Evolutionary conservation across 1,284 basidiomycete genomes (phyloP).

Genomic region (Naganishia albida): DNA sequence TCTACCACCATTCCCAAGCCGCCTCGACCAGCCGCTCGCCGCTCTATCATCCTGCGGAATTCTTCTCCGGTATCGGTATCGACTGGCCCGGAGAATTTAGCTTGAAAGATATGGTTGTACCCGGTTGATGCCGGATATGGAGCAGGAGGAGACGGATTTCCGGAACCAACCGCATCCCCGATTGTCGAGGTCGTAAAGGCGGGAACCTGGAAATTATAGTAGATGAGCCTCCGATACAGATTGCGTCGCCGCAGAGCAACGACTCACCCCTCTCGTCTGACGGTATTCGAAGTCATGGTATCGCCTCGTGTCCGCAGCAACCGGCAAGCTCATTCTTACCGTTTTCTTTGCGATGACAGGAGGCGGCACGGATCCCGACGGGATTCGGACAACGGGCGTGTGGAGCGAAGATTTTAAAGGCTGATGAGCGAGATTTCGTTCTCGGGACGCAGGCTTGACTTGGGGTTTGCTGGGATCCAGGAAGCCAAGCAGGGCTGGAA

Average conservation of each 20-base stretch:
- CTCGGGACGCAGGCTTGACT: neutral
- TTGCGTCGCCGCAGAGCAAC: neutral
- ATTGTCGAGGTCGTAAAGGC: neutral
- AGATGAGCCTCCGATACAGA: neutral
- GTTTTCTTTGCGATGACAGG: slow-evolving; percentile 3
- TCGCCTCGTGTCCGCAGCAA: neutral
- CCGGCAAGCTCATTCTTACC: slow-evolving; percentile 15
- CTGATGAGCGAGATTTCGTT: too few species aligned
- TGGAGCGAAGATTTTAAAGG: slow-evolving; percentile 1
- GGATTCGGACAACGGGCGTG: neutral
- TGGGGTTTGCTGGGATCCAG: neutral
- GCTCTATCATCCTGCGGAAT: neutral
- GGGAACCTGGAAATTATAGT: neutral
- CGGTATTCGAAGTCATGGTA: slow-evolving; percentile 14
- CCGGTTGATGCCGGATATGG: neutral
- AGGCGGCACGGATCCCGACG: neutral
- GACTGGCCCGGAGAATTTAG: slow-evolving; percentile 8
- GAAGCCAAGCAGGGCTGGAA: neutral
- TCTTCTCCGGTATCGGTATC: neutral
- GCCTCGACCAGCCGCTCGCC: neutral
- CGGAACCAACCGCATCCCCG: neutral
- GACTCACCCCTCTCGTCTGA: slow-evolving; percentile 15
- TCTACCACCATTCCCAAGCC: slow-evolving; percentile 18
- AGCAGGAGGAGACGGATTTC: neutral
- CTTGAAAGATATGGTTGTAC: slow-evolving; percentile 11